phyloP scores from a whole-genome alignment of 345 rosid genomes.

The Camelina neglecta region DNA sequence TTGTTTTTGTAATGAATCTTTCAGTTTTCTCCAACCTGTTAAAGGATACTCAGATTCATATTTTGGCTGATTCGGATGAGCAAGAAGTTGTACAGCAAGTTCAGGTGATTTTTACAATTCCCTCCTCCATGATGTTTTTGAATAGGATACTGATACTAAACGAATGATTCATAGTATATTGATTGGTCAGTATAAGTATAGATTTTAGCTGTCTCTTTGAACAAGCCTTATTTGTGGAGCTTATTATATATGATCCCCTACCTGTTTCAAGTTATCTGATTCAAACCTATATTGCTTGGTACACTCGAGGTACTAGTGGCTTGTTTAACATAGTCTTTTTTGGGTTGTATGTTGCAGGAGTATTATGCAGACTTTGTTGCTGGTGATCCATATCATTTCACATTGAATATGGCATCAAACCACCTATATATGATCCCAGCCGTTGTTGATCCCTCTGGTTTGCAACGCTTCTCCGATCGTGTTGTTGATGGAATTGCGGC shows the following conservation, averaged over 20 bases:
- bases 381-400: constrained; percentile 83
- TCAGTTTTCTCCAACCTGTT: constrained; percentile 95
- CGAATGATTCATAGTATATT: constrained; percentile 13
- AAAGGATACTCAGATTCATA: constrained; percentile 98
- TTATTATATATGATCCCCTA: neutral
- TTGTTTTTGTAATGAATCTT: constrained; percentile 24
- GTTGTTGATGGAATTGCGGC: constrained; percentile 90
- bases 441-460: constrained; percentile 85
- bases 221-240: neutral
- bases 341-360: constrained; percentile 69
- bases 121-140: neutral
- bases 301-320: neutral
- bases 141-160: neutral
- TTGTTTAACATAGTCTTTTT: constrained; percentile 21
- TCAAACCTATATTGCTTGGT: constrained; percentile 15
- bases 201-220: neutral
- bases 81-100: constrained; percentile 96
- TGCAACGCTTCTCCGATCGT: constrained; percentile 85
- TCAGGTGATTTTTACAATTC: constrained; percentile 58
- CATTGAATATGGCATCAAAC: constrained; percentile 80
- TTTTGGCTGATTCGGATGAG: constrained; percentile 96
- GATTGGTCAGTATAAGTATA: neutral
- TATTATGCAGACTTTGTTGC: constrained; percentile 95
- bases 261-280: constrained; percentile 14
- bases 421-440: constrained; percentile 95